Conservation (phyloP, 2,329 filamentous ascomycete species). For the Colletotrichum filicis region DNA sequence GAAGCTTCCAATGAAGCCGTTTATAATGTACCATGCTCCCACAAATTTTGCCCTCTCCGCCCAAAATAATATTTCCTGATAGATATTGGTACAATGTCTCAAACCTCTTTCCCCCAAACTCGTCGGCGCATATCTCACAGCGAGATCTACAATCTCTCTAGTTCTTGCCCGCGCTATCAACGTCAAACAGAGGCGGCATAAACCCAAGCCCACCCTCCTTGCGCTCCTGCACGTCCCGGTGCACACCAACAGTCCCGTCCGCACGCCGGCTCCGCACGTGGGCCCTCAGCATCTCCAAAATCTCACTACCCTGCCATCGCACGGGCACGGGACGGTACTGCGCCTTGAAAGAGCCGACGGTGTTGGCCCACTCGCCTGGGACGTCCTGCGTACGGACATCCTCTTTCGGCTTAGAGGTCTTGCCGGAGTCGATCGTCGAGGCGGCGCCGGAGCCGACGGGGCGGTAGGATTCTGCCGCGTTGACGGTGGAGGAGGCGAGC, state of each 20-base stretch:
- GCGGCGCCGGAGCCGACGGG: slow-evolving; percentile 12
- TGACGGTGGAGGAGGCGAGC: slow-evolving; percentile 39
- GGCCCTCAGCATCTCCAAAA: slow-evolving; percentile 78
- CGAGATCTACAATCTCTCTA: not conserved
- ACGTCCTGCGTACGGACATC: slow-evolving; percentile 44
- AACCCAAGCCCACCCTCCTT: slow-evolving; percentile 62
- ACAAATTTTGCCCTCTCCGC: not conserved
- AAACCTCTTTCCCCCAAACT: not conserved
- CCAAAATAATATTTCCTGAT: not conserved
- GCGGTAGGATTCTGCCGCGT: slow-evolving; percentile 21
- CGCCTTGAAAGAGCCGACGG: slow-evolving; percentile 91
- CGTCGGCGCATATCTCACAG: too few species aligned
- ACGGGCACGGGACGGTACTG: slow-evolving; percentile 90
- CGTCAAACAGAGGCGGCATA: slow-evolving; percentile 60
- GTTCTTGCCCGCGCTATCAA: slow-evolving; percentile 26
- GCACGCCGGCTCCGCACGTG: slow-evolving; percentile 77
- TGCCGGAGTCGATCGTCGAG: slow-evolving; percentile 39
- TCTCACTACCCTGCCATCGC: slow-evolving; percentile 86
- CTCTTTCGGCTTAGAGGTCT: slow-evolving; percentile 35
- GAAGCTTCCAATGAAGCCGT: not conserved
- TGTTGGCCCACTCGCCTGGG: slow-evolving; percentile 93
- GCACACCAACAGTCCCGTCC: slow-evolving; percentile 47
- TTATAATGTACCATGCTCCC: not conserved
- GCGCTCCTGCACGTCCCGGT: slow-evolving; percentile 37
- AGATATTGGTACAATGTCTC: not conserved